Evolutionary conservation across 805 yeast genomes (phyloP), one percentile per base, ranked within the genome.

Genomic region (Metschnikowia kunwiensis): DNA sequence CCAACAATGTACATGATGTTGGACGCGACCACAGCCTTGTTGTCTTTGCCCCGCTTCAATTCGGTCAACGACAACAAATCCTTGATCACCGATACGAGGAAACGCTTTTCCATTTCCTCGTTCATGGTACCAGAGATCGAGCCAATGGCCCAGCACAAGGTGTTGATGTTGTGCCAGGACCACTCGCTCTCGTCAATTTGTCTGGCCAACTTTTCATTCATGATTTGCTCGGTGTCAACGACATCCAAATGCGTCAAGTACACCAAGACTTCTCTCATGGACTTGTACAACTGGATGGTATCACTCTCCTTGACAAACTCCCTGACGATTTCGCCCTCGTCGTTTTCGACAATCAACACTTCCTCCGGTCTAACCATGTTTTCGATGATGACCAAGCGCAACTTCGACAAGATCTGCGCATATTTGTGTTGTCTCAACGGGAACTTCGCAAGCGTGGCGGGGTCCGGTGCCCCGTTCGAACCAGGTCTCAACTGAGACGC

Each of bases 1-100:
- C 99, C 99, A 44, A 93, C 98, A 65, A 93, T 93, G 68, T 93
- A 93, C 99, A 93, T 93, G 57, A 93, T 93, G 60, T 93, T 91
- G n/a, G 97, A 93, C 7, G 99, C 99, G 39, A 93, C 97, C 38
- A 93, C 97, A 1, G 98, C 99, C 63, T 93, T 93, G 65, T 93
- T 93, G 63, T 88, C 97, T 60, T 93, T 93, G 47, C 98, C 98
- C 47, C 95, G 78, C 66, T 89, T 93, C 83, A 85, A 83, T 57
- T 91, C 97, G 4, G 98, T 93, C 49, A 93, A 74, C 0, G 93
- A 85, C 44, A 93, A 72, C 48, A 93, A 70, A 57, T 91, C 97
- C 63, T 87, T 93, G 51, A 93, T 91, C 21, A 93, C 97, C 11
- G 87, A 76, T 26, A 93, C 97, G 47, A 93, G 73, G 58, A 93